These are phyloP conservation scores for Gossypium laxum DNA, from an alignment of 441 rosid species.

Conservation along the genomic window DNA sequence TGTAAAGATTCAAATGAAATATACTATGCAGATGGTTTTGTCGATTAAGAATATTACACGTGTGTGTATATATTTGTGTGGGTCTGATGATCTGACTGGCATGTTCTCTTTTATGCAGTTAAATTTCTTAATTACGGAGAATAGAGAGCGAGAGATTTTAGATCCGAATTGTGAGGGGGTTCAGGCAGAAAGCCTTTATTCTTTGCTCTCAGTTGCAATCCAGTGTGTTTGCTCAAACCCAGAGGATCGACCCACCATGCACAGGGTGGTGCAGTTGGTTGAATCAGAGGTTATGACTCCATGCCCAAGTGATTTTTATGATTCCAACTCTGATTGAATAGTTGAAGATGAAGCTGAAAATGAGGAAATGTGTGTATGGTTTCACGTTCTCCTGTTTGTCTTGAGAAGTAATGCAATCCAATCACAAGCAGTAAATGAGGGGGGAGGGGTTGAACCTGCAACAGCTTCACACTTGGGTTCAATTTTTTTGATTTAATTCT, in stretches of 20 bases:
- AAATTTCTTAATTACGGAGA: slow-evolving; percentile 58
- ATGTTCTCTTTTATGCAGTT: slow-evolving; percentile 43
- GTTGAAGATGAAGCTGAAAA: slow-evolving; percentile 7
- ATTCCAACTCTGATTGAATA: slow-evolving; percentile 61
- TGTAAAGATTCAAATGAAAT: neutral
- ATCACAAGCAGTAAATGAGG: slow-evolving; percentile 13
- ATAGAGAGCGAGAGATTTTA: slow-evolving; percentile 59
- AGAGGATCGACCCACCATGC: slow-evolving; percentile 93
- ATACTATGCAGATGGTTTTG: too few relatives aligned
- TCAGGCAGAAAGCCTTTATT: slow-evolving; percentile 66
- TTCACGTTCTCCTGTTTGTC: slow-evolving; percentile 15
- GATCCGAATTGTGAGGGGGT: slow-evolving; percentile 79
- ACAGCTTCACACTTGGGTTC: slow-evolving; percentile 19
- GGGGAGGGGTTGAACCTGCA: slow-evolving; percentile 22
- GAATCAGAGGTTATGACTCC: slow-evolving; percentile 98
- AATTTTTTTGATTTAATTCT: slow-evolving; percentile 27
- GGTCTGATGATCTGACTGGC: slow-evolving; percentile 1
- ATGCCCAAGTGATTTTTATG: slow-evolving; percentile 88
- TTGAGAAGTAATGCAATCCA: slow-evolving; percentile 1
- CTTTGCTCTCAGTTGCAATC: slow-evolving; percentile 72
- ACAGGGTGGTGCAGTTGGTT: slow-evolving; percentile 80
- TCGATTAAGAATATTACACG: neutral
- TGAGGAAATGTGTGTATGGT: slow-evolving; percentile 11
- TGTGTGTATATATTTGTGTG: neutral
- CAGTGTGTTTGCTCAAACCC: slow-evolving; percentile 74